Base-by-base conservation (phyloP, 805 yeast species). In the Myxozyma neglecta region DNA sequence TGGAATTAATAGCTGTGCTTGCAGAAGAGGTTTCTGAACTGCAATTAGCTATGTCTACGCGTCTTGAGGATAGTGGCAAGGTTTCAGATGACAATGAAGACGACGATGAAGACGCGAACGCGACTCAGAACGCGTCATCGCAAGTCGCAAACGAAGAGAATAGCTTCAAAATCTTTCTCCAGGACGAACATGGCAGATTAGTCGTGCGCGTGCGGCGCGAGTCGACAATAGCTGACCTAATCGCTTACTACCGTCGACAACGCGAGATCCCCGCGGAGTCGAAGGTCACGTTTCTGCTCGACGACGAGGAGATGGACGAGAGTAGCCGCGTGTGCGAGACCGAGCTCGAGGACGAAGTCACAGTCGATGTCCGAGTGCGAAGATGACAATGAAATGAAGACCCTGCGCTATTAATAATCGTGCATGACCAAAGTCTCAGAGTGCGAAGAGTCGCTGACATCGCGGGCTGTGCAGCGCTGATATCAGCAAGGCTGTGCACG, bases 301-400 rank as follows among this genome's bases (percentile, higher is more conserved):
- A 66, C 45, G 61, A 61, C 50, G 69, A 66, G 45, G 37, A 36
- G 20, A 36, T 66, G 14, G 42, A 29, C 1, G 45, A 51, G 35
- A 29, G n/a, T 13, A 18, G 34, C n/a, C 42, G 39, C 14, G 64
- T 65, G 14, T 43, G 18, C 7, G 64, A 61, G 11, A 55, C 64
- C 14, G 69, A 66, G 37, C 39, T 66, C 35, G 69, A 66, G 46
- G 69, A 66, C 42, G 69, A 66, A 39, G 57, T 54, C 44, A 64
- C 68, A 20, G 55, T 66, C 44, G 69, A 66, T 37, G 68, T 66
- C 11, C 35, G 50, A 13, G 54, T 64, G 24, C 50, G 65, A 13
- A 45, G 20, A 42, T 24, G n/a, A n/a, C n/a, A n/a, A n/a, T n/a
- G n/a, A n/a, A n/a, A n/a, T n/a, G n/a, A n/a, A n/a, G n/a, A n/a